These are phyloP conservation scores for Picea engelmannii DNA, from an alignment of 83 land plant genomes.

Conservation along the genomic window DNA sequence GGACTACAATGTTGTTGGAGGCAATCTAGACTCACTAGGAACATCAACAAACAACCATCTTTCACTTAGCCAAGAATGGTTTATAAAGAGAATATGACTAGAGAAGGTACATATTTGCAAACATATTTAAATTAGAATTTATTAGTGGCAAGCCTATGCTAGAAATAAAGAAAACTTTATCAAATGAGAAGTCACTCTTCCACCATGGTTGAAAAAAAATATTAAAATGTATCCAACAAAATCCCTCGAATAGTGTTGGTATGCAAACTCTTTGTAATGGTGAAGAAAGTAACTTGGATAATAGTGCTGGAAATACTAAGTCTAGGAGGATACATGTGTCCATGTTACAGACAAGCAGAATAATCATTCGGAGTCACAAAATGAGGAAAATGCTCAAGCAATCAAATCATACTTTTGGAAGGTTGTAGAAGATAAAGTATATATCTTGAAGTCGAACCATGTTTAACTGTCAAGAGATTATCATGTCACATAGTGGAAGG, in stretches of 20 bases:
- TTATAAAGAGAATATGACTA: background rate
- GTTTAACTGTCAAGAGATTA: background rate
- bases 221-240: background rate
- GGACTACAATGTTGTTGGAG: no score
- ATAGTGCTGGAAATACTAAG: background rate
- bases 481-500: background rate
- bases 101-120: no score
- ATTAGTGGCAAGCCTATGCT: background rate
- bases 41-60: background rate
- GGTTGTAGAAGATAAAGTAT: background rate
- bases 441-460: background rate
- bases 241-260: no score
- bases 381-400: background rate
- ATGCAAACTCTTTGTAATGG: background rate
- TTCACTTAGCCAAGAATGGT: slow-evolving; percentile 7
- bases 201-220: slow-evolving; percentile 3
- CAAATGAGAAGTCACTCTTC: background rate
- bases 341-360: background rate
- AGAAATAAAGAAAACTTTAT: background rate
- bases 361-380: background rate
- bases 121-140: background rate
- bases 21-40: no score
- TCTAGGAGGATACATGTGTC: background rate
- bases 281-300: background rate
- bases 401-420: no score